A percentile compares a stretch with the other conserved stretches of the same genome.
Conservation (phyloP, 306 rosid genomes). For the Acmispon strigosus region DNA sequence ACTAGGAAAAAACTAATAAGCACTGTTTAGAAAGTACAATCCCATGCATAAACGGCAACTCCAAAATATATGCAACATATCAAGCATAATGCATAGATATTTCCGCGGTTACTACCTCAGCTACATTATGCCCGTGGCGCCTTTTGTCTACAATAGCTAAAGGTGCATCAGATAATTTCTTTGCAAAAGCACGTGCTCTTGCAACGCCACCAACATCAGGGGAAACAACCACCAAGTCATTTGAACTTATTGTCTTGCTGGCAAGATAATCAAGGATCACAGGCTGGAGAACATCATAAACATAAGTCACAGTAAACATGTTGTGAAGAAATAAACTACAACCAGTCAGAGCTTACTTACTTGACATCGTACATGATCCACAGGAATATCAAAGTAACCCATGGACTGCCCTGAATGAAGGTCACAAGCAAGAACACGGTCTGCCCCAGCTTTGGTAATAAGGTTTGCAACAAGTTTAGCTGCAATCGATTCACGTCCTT, state of each 20-base stretch:
- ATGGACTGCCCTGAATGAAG: conserved; percentile 98
- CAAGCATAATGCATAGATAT: not conserved
- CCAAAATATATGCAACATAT: not conserved
- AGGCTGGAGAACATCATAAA: conserved; percentile 49
- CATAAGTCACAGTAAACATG: conserved; percentile 25
- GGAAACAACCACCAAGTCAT: conserved; percentile 93
- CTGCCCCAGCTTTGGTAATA: conserved; percentile 94
- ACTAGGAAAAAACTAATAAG: not conserved
- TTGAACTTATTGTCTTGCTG: conserved; percentile 70
- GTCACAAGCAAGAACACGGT: conserved; percentile 96
- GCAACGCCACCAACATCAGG: conserved; percentile 99
- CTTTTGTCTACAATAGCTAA: conserved; percentile 96
- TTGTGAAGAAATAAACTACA: not conserved
- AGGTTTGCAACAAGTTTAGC: conserved; percentile 95
- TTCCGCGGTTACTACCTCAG: conserved; percentile 57
- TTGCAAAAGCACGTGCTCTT: conserved; percentile 98
- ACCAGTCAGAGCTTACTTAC: conserved; percentile 33
- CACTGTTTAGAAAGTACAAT: not conserved
- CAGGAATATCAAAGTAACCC: conserved; percentile 98
- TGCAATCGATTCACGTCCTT: conserved; percentile 98
- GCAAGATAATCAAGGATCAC: conserved; percentile 98
- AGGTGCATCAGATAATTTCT: conserved; percentile 94
- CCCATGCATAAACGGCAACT: not conserved
- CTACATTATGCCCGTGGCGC: conserved; percentile 87
- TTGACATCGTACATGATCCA: conserved; percentile 91